Conservation (phyloP, 345 rosid genomes). For the Eucalyptus curtisii region DNA sequence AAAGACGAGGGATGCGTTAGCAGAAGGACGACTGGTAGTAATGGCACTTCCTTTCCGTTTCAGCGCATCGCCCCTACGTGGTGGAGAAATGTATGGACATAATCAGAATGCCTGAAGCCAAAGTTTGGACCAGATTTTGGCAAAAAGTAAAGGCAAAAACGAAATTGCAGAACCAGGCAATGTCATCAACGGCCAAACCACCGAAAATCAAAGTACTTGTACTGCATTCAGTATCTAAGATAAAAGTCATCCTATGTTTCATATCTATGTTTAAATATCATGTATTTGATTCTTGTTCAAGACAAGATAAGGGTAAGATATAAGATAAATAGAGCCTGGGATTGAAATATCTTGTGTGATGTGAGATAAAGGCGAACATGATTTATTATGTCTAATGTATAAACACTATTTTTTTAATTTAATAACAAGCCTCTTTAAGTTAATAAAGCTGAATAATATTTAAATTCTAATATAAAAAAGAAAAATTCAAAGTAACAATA, state of each 20-base stretch:
- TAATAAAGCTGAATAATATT: neutral
- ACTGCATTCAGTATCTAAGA: neutral
- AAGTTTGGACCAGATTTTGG: neutral
- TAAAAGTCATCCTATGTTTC: neutral
- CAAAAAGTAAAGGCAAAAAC: neutral
- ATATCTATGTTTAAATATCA: neutral
- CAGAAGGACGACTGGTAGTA: neutral
- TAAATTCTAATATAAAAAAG: too few species aligned
- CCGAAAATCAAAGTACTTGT: neutral
- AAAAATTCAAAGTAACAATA: neutral
- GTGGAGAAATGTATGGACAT: neutral
- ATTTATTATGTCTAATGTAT: neutral
- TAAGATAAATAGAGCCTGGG: neutral
- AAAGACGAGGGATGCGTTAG: neutral
- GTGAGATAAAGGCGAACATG: neutral
- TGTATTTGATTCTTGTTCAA: neutral
- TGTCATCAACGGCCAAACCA: neutral
- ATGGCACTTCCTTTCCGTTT: neutral
- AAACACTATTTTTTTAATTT: rapidly evolving
- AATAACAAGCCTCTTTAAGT: neutral
- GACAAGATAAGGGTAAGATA: neutral
- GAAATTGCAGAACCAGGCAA: neutral
- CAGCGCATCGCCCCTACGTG: neutral
- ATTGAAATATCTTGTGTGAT: neutral
- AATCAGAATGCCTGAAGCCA: neutral